phyloP scores from a whole-genome alignment of 257 asterid genomes.

The Solanum neorickii region DNA sequence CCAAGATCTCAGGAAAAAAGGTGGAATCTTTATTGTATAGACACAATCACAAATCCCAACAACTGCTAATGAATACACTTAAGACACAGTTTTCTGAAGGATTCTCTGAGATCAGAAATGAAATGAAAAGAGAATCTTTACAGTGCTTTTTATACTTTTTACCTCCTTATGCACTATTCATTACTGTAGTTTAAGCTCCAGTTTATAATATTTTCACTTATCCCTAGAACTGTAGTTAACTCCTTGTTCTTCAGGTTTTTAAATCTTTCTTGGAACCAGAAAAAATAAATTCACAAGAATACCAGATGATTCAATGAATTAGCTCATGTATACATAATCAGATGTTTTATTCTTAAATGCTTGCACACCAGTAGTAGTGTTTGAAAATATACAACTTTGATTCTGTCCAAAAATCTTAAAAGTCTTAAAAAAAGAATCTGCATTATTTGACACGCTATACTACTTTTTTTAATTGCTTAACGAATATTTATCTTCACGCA shows the following conservation, averaged over 20 bases:
- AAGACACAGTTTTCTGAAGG: constrained; percentile 19
- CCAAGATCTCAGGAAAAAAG: constrained; percentile 25
- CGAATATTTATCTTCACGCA: background rate
- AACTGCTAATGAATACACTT: constrained; percentile 19
- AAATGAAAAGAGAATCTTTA: constrained; percentile 43
- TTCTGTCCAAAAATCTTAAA: background rate
- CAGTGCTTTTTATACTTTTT: constrained; percentile 13
- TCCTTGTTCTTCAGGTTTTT: background rate
- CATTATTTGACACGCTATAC: background rate
- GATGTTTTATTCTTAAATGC: background rate
- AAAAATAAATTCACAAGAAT: background rate
- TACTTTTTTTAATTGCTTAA: background rate
- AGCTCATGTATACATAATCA: background rate
- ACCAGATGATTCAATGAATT: background rate
- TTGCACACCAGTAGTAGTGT: background rate
- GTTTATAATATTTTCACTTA: constrained; percentile 35
- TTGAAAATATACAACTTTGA: background rate
- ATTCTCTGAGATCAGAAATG: constrained; percentile 28
- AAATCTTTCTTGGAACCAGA: constrained; percentile 27
- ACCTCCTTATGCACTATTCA: background rate
- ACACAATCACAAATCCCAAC: constrained; percentile 22
- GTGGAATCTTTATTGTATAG: constrained; percentile 5
- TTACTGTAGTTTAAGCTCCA: constrained; percentile 26
- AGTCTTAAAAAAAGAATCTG: background rate
- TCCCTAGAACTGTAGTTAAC: constrained; percentile 58